Base-by-base conservation (phyloP, 202 grass and related monocot genomes). In the Setaria italica region DNA sequence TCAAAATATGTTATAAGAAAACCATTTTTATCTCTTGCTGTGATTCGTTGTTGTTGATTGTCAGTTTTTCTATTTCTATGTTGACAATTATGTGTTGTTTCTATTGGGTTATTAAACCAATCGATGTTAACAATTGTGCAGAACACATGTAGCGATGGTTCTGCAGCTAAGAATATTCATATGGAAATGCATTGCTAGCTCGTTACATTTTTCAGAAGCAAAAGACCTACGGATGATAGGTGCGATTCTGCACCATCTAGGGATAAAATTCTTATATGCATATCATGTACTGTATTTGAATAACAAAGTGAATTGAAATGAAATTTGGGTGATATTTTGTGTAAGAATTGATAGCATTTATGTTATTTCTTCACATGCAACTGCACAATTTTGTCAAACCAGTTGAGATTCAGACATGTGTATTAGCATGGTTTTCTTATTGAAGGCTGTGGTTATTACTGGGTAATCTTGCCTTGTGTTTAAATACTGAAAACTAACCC, bases 181-280 rank as follows among this genome's bases (percentile, higher is more conserved):
- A 62, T 74, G 33, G 59, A 63, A 83, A 54, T 51, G 58, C 20
- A 51, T 62, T 64, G 7, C 20, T 64, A 50, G 20, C 4, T 64
- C 57, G 17, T 83, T 74, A 39, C 70, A 75, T 72, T 82, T 30
- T 82, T 37, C 39, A 32, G 41, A 21, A 46, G 67, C 80, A 49
- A 42, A 82, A 7, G 1, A 13, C 15, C 33, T 46, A n/a, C 20
- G 67, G 29, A 72, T 83, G 57, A 43, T 53, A 30, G 43, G 19
- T 21, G 20, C 7, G 49, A 34, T 39, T 67, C 43, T 53, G 42
- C 45, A 50, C 30, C 29, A 33, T 16, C 69, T 51, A 64, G 42
- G 25, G 57, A 62, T 83, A 62, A 0, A 34, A 39, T 67, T 67
- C 12, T 19, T 51, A 6, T 34, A 13, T 51, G 11, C 43, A 34